Evolutionary conservation across 139 green algal genomes (phyloP).

Genomic region (Tetradesmus lagerheimii): DNA sequence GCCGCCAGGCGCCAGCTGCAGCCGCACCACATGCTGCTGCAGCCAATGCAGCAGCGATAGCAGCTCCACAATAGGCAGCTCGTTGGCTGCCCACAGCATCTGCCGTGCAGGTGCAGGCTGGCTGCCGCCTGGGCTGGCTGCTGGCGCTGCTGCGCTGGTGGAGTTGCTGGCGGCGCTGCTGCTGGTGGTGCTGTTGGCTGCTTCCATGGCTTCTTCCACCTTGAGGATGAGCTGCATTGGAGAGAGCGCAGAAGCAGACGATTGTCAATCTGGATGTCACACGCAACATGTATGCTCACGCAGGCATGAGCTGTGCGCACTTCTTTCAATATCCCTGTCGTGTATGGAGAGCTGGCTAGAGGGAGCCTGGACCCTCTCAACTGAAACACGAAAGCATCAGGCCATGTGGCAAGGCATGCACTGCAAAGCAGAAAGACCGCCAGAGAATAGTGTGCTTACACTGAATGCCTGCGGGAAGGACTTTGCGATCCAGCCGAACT

Average conservation of each 20-base stretch:
- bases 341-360: too few species aligned
- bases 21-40: slow-evolving; percentile 28
- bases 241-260: neutral
- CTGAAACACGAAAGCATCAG: too few species aligned
- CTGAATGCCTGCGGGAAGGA: slow-evolving; percentile 23
- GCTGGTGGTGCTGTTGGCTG: neutral
- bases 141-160: slow-evolving; percentile 2
- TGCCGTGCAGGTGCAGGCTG: neutral
- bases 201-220: neutral
- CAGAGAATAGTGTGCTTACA: slow-evolving; percentile 10
- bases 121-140: neutral
- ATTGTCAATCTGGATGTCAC: too few species aligned
- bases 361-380: too few species aligned
- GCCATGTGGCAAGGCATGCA: too few species aligned
- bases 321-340: too few species aligned
- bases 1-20: slow-evolving; percentile 37
- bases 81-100: slow-evolving; percentile 12
- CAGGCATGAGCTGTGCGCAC: too few species aligned
- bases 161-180: neutral
- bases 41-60: slow-evolving; percentile 37
- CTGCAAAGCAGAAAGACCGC: neutral
- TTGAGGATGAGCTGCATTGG: slow-evolving; percentile 25
- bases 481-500: slow-evolving; percentile 42
- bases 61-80: slow-evolving; percentile 30
- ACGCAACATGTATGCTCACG: too few species aligned